Evolutionary conservation across 1,284 basidiomycete species (phyloP).

Genomic region (Mixia osmundae): DNA sequence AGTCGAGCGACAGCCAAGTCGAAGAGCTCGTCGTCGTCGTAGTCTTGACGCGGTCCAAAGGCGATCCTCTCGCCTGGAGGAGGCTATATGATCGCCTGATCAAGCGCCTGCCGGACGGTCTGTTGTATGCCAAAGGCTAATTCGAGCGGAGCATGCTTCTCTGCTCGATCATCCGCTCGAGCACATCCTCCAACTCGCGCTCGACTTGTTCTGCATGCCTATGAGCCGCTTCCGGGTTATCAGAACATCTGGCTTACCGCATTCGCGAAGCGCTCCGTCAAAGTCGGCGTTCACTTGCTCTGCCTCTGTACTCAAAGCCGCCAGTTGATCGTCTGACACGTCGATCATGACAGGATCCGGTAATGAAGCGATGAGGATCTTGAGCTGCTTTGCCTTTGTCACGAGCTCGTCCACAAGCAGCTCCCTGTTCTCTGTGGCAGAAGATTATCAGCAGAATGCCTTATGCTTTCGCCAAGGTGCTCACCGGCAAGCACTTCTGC

Average conservation of each 20-base stretch:
- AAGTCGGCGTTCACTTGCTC: slow-evolving; percentile 44
- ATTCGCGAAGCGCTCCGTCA: slow-evolving; percentile 30
- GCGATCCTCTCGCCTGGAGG: neutral
- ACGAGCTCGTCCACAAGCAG: slow-evolving; percentile 55
- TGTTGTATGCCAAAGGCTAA: no score
- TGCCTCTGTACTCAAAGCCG: slow-evolving; percentile 40
- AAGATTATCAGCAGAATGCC: neutral
- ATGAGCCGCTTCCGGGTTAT: slow-evolving; percentile 13
- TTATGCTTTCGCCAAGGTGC: slow-evolving; percentile 3
- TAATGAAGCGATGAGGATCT: slow-evolving; percentile 48
- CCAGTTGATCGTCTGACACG: slow-evolving; percentile 32
- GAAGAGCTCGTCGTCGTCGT: neutral
- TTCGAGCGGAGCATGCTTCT: no score
- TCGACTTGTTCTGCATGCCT: slow-evolving; percentile 25
- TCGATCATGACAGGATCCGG: slow-evolving; percentile 39
- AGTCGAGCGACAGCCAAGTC: neutral
- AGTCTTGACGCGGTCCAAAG: neutral
- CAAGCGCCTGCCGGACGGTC: no score
- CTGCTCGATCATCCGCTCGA: neutral
- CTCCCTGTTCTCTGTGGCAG: slow-evolving; percentile 38
- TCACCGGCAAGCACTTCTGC: slow-evolving; percentile 43
- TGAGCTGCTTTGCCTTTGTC: slow-evolving; percentile 58
- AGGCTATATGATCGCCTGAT: no score
- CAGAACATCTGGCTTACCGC: neutral
- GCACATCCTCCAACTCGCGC: slow-evolving; percentile 35